These are phyloP conservation scores for Dendrocalamus sinicus DNA, from an alignment of 176 grass and related monocot species.

Conservation along the genomic window DNA sequence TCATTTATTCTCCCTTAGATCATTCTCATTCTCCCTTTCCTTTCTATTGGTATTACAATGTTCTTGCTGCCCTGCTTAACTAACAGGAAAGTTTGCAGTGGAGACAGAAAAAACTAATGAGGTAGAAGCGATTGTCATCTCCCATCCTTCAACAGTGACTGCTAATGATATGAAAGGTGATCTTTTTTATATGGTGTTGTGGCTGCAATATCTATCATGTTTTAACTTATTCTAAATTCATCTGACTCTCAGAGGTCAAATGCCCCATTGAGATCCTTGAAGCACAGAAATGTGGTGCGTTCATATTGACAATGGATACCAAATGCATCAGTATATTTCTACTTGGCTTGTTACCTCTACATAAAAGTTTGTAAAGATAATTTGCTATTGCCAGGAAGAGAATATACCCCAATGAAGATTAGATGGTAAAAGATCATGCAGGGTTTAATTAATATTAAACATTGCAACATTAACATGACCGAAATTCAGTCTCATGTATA, in stretches of 20 bases:
- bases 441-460: not conserved
- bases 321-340: not conserved
- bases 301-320: not conserved
- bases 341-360: not conserved
- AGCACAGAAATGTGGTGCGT: not conserved
- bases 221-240: not conserved
- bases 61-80: not conserved
- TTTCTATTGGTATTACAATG: no score
- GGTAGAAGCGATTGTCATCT: constrained; percentile 33
- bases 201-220: not conserved
- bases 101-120: constrained; percentile 33
- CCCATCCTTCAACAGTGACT: constrained; percentile 36
- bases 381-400: no score
- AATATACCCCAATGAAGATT: not conserved
- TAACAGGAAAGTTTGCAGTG: not conserved
- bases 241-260: constrained; percentile 24
- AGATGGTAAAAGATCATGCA: not conserved
- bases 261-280: constrained; percentile 49
- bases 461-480: not conserved
- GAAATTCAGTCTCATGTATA: not conserved
- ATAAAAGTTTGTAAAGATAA: not conserved
- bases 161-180: constrained; percentile 46
- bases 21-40: no score
- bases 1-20: no score
- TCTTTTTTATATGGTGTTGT: not conserved